Conservation (phyloP, 2,329 filamentous ascomycete species). For the Endothia cerciana region DNA sequence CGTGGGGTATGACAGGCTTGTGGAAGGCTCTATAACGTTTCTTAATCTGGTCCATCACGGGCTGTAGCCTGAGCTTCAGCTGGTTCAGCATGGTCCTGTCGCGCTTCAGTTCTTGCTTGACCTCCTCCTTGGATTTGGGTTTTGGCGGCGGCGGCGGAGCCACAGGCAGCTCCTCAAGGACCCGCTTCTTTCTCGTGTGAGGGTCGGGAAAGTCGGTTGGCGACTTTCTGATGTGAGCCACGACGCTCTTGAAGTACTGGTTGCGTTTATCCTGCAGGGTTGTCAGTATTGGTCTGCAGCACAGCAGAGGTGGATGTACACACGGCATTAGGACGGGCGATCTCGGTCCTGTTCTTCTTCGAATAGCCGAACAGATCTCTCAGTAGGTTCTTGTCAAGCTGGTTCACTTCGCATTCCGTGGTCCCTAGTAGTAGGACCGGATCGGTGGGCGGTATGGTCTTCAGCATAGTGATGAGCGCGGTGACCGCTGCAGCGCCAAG, state of each 20-base stretch:
- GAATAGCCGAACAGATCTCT: slow-evolving; percentile 86
- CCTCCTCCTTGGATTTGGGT: slow-evolving; percentile 74
- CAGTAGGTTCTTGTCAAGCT: slow-evolving; percentile 67
- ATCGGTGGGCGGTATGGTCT: slow-evolving; percentile 85
- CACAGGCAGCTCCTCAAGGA: slow-evolving; percentile 75
- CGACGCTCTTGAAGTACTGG: slow-evolving; percentile 78
- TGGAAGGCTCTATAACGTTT: slow-evolving; percentile 87
- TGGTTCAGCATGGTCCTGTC: slow-evolving; percentile 85
- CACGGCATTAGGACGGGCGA: slow-evolving; percentile 68
- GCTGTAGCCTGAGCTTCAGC: slow-evolving; percentile 86
- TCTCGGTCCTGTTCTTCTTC: slow-evolving; percentile 72
- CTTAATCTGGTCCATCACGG: slow-evolving; percentile 97
- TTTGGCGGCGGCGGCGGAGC: slow-evolving; percentile 74
- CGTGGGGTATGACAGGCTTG: slow-evolving; percentile 74
- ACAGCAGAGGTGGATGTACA: slow-evolving; percentile 35
- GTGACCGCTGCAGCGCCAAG: slow-evolving; percentile 68
- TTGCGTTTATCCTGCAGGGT: slow-evolving; percentile 60
- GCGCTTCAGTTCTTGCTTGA: slow-evolving; percentile 77
- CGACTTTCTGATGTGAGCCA: slow-evolving; percentile 76
- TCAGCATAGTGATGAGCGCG: slow-evolving; percentile 82
- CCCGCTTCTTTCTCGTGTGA: slow-evolving; percentile 81
- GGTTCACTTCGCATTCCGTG: slow-evolving; percentile 68
- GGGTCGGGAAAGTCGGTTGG: slow-evolving; percentile 88
- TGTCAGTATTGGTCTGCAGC: slow-evolving; percentile 16
- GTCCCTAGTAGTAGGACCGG: slow-evolving; percentile 88